Evolutionary conservation across 208 protist genomes (phyloP).

Genomic region (Leishmania tropica): DNA sequence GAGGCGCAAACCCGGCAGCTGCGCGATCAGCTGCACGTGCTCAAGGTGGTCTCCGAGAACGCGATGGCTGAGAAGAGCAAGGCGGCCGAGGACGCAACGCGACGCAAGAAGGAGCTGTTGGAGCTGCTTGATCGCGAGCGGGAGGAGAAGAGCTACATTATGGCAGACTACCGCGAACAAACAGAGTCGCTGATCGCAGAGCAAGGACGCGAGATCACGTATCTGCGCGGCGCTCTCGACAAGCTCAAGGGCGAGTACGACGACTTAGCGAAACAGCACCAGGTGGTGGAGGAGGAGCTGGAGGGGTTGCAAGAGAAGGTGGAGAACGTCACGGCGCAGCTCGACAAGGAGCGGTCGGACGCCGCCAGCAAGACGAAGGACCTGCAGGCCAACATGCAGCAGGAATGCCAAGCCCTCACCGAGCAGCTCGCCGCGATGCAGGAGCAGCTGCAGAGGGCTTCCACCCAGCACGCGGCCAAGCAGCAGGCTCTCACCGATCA

Average conservation of each 20-base stretch:
- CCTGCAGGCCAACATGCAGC: slow-evolving; percentile 37
- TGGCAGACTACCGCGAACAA: slow-evolving; percentile 89
- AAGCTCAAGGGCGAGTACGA: slow-evolving; percentile 56
- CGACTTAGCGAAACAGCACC: slow-evolving; percentile 42
- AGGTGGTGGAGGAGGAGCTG: slow-evolving; percentile 34
- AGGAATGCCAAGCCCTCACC: slow-evolving; percentile 39
- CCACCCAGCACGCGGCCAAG: slow-evolving; percentile 34
- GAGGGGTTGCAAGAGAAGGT: slow-evolving; percentile 43
- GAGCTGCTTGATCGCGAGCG: slow-evolving; percentile 80
- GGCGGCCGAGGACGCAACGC: slow-evolving; percentile 56
- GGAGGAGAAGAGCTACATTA: slow-evolving; percentile 85
- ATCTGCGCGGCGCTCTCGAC: slow-evolving; percentile 57
- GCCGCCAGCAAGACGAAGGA: slow-evolving; percentile 47
- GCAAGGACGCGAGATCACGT: slow-evolving; percentile 84
- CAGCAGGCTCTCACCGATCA: slow-evolving; percentile 61
- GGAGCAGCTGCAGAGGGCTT: slow-evolving; percentile 49
- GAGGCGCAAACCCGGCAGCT: slow-evolving; percentile 71
- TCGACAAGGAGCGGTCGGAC: slow-evolving; percentile 53
- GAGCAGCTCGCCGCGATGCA: slow-evolving; percentile 54
- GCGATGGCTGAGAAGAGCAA: slow-evolving; percentile 76
- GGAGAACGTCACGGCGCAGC: slow-evolving; percentile 38
- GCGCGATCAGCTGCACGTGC: slow-evolving; percentile 75
- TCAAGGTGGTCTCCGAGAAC: slow-evolving; percentile 74
- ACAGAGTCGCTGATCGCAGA: slow-evolving; percentile 87
- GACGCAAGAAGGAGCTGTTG: slow-evolving; percentile 72